These are phyloP conservation scores for Neltuma alba DNA, from an alignment of 306 rosid species.

Conservation along the genomic window DNA sequence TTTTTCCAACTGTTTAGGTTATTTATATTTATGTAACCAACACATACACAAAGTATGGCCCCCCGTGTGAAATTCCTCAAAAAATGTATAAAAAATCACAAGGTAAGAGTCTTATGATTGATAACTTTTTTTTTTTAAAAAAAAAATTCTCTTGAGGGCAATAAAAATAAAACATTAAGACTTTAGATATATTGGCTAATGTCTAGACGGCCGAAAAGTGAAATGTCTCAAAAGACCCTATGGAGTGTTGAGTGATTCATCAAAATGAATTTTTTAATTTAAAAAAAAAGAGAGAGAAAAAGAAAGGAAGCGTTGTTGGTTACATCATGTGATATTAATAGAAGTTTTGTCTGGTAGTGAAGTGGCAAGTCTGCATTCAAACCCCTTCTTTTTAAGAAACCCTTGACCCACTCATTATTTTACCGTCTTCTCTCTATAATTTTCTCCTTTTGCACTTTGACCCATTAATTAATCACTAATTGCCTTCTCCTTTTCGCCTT, in stretches of 20 bases:
- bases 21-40: too few species aligned
- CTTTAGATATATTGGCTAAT: too few species aligned
- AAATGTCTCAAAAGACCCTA: neutral
- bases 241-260: neutral
- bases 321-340: constrained; percentile 6
- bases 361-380: constrained; percentile 43
- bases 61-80: too few species aligned
- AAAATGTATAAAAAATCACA: too few species aligned
- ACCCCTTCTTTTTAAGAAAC: constrained; percentile 36
- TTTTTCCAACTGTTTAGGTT: too few species aligned
- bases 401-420: constrained; percentile 57
- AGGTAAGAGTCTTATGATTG: too few species aligned
- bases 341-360: constrained; percentile 53
- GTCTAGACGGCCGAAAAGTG: neutral
- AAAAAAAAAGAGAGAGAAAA: neutral
- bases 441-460: neutral
- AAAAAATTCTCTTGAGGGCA: too few species aligned
- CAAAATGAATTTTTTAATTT: neutral
- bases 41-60: too few species aligned
- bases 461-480: neutral
- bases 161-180: too few species aligned
- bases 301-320: neutral
- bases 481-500: neutral
- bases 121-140: too few species aligned
- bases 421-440: neutral